Evolutionary conservation across 768 basidiomycete species (phyloP), one percentile per base, ranked within the genome.

Genomic region (Mycena venus): DNA sequence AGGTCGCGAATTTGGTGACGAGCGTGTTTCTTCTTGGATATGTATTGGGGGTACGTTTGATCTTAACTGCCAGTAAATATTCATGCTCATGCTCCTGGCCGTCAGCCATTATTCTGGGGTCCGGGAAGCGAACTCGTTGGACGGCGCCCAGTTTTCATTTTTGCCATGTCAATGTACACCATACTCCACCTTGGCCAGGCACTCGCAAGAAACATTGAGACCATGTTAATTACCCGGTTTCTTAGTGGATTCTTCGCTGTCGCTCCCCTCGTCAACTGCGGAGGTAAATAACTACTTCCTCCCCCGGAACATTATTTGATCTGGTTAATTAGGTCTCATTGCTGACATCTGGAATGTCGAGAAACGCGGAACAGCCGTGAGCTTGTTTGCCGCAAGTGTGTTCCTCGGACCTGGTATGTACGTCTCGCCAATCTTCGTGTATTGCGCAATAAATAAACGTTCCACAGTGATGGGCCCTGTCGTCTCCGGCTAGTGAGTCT

Each of bases 211-310:
- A 92, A 92, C 79, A 89, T 93, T 56, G 83, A 86, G 68, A 91
- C 91, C 0, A 81, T 93, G 15, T 82, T 93, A 11, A 78, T 92
- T n/a, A 90, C 90, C 2, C 87, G 93, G 10, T 93, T 92, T 79
- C 78, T 94, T 25, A 87, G 86, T 27, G 93, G 93, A 5, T 87
- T 91, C 77, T 92, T 91, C 75, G 92, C 90, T n/a, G 88, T 88
- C 7, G 88, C 90, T 0, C 92, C 92, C 2, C 63, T 93, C 51
- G 90, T 90, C 12, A 91, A 88, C 74, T 84, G 85, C 31, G 91
- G 91, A 67, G 89, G 89, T 82, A 71, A 53, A 25, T 27, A 53
- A 27, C 17, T 31, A 2, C 17, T 31, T 19, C 17, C 60, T 23
- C 23, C 1, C 10, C 7, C 32, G 55, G 11, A 51, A 4, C 27